Evolutionary conservation across 257 asterid genomes (phyloP), one percentile per base, ranked within the genome.

Genomic region (Asclepias syriaca): DNA sequence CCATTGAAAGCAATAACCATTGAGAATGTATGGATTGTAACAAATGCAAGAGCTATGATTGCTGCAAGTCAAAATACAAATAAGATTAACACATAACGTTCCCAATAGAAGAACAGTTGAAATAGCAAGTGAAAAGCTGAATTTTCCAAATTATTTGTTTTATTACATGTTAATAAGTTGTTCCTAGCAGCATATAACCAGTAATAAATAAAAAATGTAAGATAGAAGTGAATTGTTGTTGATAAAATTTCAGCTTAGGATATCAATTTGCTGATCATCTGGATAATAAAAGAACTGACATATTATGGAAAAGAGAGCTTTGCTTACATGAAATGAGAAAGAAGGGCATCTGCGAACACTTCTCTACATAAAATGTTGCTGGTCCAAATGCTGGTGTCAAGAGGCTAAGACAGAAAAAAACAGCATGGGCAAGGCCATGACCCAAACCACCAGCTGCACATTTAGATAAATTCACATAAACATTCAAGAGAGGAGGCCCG

Each of bases 391-490:
- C 93, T 77, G 99, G 99, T 32, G 99, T 90, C 75, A 95, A 72
- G 70, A 95, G 97, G 87, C 99, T 84, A 58, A 95, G 80, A 86
- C 99, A 92, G 84, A 95, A 95, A 85, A 95, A 95, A 73, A 95
- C 89, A 61, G 94, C 97, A 87, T 95, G 99, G 34, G 99, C 99
- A 56, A 95, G 88, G 60, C 98, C 99, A 87, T 94, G 99, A 75
- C 99, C 99, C 90, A 94, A 84, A 65, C 99, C 99, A 70, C 97
- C 96, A 76, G 97, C 99, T 91, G 93, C 86, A 55, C 27, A 71
- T 12, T 66, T 10, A 72, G 65, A 50, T 43, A 10, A 64, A 77
- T 40, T 72, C 64, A 72, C 37, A 74, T 72, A 43, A 59, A 32
- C 53, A 70, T 21, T 60, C 22, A 29, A 71, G 43, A 39, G 12